Evolutionary conservation across 768 basidiomycete genomes (phyloP), one percentile per base, ranked within the genome.

Genomic region (Chalciporus pseudorubinellus): DNA sequence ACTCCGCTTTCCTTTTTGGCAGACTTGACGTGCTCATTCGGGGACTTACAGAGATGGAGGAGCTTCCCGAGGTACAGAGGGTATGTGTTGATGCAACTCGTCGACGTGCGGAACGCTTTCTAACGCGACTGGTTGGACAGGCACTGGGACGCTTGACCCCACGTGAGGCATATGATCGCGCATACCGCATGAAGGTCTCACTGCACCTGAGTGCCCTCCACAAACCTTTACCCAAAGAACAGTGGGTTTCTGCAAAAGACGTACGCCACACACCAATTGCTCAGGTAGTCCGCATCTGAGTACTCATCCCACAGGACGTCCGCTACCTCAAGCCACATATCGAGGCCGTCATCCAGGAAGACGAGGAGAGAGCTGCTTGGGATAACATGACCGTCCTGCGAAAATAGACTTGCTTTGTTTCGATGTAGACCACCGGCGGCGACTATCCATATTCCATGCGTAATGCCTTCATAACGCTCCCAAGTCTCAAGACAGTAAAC

Each of bases 261-360:
- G 95, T 97, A 62, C 44, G 82, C 52, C 12, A 16, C 50, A 19
- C 21, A 3, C 31, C 18, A 18, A n/a, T n/a, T 36, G 16, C 29
- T 6, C 24, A 29, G 43, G 7, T 53, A 57, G 47, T 50, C 19
- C 53, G 36, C 24, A 9, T 24, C 56, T 52, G 28, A 53, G 53
- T 53, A 10, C 40, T 51, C 16, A 42, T 39, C 12, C 45, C 38
- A 20, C 71, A 98, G 95, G 95, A 98, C 69, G 70, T 80, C 56
- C 89, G 93, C 52, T 98, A 97, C 80, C 83, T 98, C 61, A 79
- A 77, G 55, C 87, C 90, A 24, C 81, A 87, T 67, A 82, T 98
- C 36, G 59, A 75, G 53, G 80, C 85, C 39, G 87, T 95, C 55
- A 73, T 74, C 60, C 77, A 77, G 57, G 95, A 98, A 73, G 77